Evolutionary conservation across 2,329 filamentous ascomycete species (phyloP).

Genomic region (Anisogramma anomala): DNA sequence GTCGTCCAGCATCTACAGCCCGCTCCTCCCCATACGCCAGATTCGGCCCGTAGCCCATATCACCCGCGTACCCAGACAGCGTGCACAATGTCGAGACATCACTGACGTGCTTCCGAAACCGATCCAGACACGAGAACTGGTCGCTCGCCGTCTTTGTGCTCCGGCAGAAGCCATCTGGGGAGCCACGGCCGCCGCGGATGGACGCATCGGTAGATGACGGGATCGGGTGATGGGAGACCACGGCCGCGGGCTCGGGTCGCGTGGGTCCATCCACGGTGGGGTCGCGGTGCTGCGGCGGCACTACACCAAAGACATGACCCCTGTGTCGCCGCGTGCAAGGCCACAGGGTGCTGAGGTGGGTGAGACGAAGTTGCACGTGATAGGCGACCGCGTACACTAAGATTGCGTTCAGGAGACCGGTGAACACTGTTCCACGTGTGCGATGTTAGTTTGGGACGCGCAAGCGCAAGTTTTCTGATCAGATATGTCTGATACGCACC

Average conservation of each 20-base stretch:
- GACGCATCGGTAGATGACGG: background rate
- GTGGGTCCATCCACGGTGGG: background rate
- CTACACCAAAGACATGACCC: slow-evolving; percentile 7
- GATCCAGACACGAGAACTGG: background rate
- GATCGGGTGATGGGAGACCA: background rate
- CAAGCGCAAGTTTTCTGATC: no score
- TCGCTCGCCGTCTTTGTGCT: background rate
- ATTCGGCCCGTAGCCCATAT: background rate
- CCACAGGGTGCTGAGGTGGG: background rate
- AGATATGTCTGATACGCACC: slow-evolving; percentile 22
- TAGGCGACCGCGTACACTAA: slow-evolving; percentile 21
- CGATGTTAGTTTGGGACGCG: background rate
- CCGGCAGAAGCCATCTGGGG: background rate
- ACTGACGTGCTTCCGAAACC: slow-evolving; percentile 14
- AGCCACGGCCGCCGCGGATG: background rate
- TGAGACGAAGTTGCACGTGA: slow-evolving; percentile 18
- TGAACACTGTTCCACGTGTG: slow-evolving; percentile 19
- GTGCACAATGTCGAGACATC: slow-evolving; percentile 16
- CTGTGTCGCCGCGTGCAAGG: background rate
- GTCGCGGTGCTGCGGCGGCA: background rate
- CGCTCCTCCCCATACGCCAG: background rate
- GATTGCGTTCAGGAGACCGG: slow-evolving; percentile 22
- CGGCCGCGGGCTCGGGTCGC: background rate
- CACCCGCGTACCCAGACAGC: slow-evolving; percentile 3
- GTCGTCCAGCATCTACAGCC: background rate